These are phyloP conservation scores for Exophiala phaeomuriformis DNA, from an alignment of 2,329 filamentous ascomycete species.

Conservation along the genomic window DNA sequence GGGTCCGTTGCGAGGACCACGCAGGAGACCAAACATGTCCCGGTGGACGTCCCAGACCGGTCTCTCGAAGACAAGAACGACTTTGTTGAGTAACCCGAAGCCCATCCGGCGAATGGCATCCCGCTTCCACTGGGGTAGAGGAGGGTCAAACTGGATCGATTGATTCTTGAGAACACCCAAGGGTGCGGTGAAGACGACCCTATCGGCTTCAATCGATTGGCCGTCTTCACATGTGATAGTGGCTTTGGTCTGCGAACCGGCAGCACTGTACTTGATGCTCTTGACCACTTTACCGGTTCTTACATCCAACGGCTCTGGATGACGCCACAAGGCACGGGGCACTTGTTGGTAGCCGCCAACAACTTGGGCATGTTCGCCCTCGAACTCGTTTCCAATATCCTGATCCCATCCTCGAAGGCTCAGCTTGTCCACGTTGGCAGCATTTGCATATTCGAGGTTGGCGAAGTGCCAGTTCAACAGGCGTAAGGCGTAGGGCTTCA, in stretches of 20 bases:
- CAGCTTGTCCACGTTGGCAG: slow-evolving; percentile 74
- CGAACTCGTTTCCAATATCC: slow-evolving; percentile 95
- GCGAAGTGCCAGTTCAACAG: slow-evolving; percentile 97
- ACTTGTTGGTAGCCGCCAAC: slow-evolving; percentile 91
- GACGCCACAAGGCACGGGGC: slow-evolving; percentile 73
- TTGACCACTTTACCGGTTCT: slow-evolving; percentile 66
- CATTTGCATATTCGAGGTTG: slow-evolving; percentile 96
- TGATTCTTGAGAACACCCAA: slow-evolving; percentile 85
- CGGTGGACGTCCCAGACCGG: slow-evolving; percentile 84
- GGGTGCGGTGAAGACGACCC: slow-evolving; percentile 82
- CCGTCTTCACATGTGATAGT: slow-evolving; percentile 72
- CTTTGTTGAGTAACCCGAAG: slow-evolving; percentile 91
- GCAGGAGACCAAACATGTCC: slow-evolving; percentile 89
- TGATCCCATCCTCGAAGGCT: slow-evolving; percentile 93
- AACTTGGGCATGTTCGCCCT: slow-evolving; percentile 88
- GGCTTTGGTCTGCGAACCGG: slow-evolving; percentile 43
- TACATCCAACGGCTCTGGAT: slow-evolving; percentile 69
- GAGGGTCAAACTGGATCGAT: slow-evolving; percentile 75
- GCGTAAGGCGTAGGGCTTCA: slow-evolving; percentile 79
- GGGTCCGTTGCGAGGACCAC: slow-evolving; percentile 58
- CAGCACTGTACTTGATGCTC: slow-evolving; percentile 58
- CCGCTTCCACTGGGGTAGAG: slow-evolving; percentile 78
- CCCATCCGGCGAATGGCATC: slow-evolving; percentile 76
- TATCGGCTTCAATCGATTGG: slow-evolving; percentile 70
- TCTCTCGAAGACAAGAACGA: slow-evolving; percentile 79